Evolutionary conservation across 176 grass and related monocot genomes (phyloP).

Genomic region (Tillandsia leiboldiana): DNA sequence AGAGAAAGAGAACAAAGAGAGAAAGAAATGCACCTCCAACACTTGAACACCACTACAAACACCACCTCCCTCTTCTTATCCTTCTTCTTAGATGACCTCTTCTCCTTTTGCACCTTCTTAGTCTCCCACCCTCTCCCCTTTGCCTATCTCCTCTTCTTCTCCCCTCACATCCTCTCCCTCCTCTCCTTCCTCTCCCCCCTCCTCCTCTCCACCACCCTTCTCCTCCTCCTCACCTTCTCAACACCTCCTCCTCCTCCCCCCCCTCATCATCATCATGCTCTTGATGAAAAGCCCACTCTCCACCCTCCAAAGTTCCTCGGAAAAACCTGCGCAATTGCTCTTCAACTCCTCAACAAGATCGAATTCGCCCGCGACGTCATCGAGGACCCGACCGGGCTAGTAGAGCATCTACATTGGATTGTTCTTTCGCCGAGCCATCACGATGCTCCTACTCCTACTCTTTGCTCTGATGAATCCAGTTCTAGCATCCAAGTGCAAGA

Average conservation of each 20-base stretch:
- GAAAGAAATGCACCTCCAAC: too few species aligned
- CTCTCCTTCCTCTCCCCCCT: constrained; percentile 61
- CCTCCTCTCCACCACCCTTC: constrained; percentile 59
- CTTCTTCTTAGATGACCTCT: constrained; percentile 29
- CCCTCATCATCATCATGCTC: too few species aligned
- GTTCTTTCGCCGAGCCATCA: background rate
- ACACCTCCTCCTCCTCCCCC: constrained; percentile 42
- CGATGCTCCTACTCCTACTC: too few species aligned
- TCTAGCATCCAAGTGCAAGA: too few species aligned
- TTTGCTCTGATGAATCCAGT: too few species aligned
- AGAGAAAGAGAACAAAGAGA: too few species aligned
- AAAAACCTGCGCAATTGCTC: constrained; percentile 44
- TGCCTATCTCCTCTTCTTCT: constrained; percentile 69
- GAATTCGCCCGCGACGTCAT: constrained; percentile 9
- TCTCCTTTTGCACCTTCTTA: constrained; percentile 41
- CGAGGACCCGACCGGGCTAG: constrained; percentile 9
- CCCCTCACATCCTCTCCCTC: constrained; percentile 36
- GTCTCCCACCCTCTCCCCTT: constrained; percentile 58
- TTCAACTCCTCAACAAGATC: constrained; percentile 35
- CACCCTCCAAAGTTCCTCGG: constrained; percentile 30
- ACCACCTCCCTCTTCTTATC: background rate
- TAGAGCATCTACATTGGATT: constrained; percentile 31
- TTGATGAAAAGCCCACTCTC: background rate
- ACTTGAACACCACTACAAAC: too few species aligned
- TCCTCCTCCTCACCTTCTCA: constrained; percentile 43